Base-by-base conservation (phyloP, 1,284 basidiomycete genomes). In the Puccinia coronata region DNA sequence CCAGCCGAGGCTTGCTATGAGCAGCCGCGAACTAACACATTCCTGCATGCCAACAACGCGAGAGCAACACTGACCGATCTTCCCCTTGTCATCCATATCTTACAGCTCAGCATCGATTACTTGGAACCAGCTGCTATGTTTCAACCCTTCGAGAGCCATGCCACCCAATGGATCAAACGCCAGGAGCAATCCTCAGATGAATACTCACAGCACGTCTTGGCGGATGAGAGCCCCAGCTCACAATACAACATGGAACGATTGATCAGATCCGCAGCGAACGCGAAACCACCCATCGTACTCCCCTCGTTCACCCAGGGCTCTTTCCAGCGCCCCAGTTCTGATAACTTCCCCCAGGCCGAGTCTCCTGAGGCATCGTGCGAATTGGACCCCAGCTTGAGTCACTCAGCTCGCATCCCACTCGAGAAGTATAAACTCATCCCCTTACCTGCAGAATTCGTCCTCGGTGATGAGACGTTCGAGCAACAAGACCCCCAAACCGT, bases 71-170 rank as follows among this genome's bases (percentile, higher is more conserved):
- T n/a, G n/a, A n/a, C n/a, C n/a, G n/a, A n/a, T n/a, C n/a, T n/a
- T n/a, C n/a, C n/a, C n/a, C n/a, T n/a, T n/a, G n/a, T n/a, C n/a
- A n/a, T n/a, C n/a, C n/a, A n/a, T n/a, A n/a, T n/a, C n/a, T n/a
- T n/a, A n/a, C n/a, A n/a, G n/a, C n/a, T n/a, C n/a, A n/a, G n/a
- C n/a, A 47, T 18, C 31, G 20, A 61, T 31, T 11, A 59, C 25
- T 25, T 16, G 6, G 5, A 36, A 72, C 1, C 70, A 11, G 47
- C 31, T 16, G 36, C 41, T 41, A 78, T 78, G 76, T 69, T 78
- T 39, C n/a, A 78, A 67, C 61, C 76, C 14, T 78, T 78, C 36
- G 76, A 78, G 39, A 78, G 76, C 34, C 69, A 80, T n/a, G 67
- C 77, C 23, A 36, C 70, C 49, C 53, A 71, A 41, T 80, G 77